Evolutionary conservation across 768 basidiomycete species (phyloP), one percentile per base, ranked within the genome.

Genomic region (Termitomyces sp.): DNA sequence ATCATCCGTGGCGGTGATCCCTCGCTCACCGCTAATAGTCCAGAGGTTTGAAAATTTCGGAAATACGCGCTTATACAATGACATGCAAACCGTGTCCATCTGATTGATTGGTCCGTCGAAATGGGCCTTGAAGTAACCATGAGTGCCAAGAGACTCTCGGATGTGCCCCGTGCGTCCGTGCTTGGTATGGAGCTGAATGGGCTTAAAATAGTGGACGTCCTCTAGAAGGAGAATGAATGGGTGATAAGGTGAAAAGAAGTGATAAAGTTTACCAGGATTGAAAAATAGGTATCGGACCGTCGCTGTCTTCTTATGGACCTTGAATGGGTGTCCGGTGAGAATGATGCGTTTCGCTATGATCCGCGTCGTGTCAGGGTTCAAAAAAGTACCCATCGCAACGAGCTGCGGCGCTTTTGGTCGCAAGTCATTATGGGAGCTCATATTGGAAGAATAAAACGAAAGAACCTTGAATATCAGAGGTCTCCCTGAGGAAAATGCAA

Each of bases 221-320:
- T 93, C 93, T 85, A 68, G 15, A 65, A 27, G 54, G 56, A 50
- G 47, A 9, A 56, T 53, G 39, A 60, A 30, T 42, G 22, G 31
- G 27, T 31, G 59, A 64, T 62, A 34, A 58, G 62, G 31, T 34
- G 36, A 53, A 48, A 58, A 57, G 30, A 50, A 58, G 58, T 5
- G 22, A 15, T 39, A 36, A 44, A 18, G 60, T 79, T 33, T 63
- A 90, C 89, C 89, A 42, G 87, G 66, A 72, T 95, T 89, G 82
- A 99, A 98, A 78, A 98, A 98, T 93, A 99, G 92, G 78, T 98
- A 98, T 57, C 96, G 88, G 65, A 99, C 87, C 6, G 96, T 98
- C 2, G 95, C 96, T 6, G 93, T 93, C 78, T 93, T 95, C 70
- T 94, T 93, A 80, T 98, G 95, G 1, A 98, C 87, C 68, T 95